A percentile compares a stretch with the other conserved stretches of the same genome.
Conservation (phyloP, 345 rosid genomes). For the Brassica incana region DNA sequence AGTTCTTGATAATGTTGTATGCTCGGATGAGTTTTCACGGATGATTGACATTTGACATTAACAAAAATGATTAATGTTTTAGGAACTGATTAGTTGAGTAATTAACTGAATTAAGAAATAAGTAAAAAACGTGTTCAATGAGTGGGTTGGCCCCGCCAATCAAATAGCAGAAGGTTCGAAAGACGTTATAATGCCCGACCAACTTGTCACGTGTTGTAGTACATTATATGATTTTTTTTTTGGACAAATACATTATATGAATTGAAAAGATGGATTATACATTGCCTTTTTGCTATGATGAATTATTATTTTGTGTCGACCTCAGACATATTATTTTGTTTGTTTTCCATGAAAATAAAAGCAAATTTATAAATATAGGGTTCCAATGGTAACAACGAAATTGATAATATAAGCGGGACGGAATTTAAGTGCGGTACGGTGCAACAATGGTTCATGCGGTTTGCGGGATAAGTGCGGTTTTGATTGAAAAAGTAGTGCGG, state of each 20-base stretch:
- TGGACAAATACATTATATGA: too few species aligned
- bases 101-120: neutral
- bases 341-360: neutral
- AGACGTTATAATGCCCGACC: conserved; percentile 10
- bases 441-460: too few species aligned
- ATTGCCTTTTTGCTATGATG: neutral
- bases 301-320: neutral
- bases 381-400: too few species aligned
- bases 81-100: neutral
- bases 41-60: neutral
- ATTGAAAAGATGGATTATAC: neutral
- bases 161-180: conserved; percentile 2
- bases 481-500: too few species aligned
- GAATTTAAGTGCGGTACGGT: too few species aligned
- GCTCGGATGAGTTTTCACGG: neutral
- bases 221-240: neutral
- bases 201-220: conserved; percentile 15
- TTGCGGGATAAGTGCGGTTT: too few species aligned
- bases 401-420: too few species aligned
- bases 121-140: conserved; percentile 29
- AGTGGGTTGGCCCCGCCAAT: conserved; percentile 22
- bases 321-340: neutral
- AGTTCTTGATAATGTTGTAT: neutral
- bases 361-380: too few species aligned
- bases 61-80: neutral